Conservation (phyloP, 2,329 filamentous ascomycete genomes). For the Exophiala aquamarina region DNA sequence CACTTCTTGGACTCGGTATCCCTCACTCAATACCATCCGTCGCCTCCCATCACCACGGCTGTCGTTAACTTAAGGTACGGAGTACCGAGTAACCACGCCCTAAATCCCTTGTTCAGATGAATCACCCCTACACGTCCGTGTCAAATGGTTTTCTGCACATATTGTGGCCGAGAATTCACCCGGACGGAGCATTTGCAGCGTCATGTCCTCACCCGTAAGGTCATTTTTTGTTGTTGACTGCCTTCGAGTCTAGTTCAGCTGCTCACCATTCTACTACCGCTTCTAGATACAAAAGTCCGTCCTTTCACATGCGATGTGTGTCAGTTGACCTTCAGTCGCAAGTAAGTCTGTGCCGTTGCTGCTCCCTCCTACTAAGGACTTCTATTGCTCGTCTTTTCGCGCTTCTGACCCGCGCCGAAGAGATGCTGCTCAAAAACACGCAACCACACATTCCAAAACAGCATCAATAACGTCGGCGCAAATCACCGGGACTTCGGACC, state of each 20-base stretch:
- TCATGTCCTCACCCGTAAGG: conserved; percentile 8
- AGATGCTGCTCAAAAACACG: conserved; percentile 1
- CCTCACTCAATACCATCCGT: too few species aligned
- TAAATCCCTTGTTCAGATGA: too few species aligned
- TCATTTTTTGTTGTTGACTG: too few species aligned
- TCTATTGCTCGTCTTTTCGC: neutral
- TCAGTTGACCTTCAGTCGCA: conserved; percentile 6
- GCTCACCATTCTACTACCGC: neutral
- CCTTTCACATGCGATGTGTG: conserved; percentile 5
- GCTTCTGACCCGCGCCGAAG: neutral
- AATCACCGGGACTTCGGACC: neutral
- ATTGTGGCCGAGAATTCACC: conserved; percentile 9
- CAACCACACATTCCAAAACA: neutral
- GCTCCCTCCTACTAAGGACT: neutral
- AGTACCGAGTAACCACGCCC: too few species aligned
- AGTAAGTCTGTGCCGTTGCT: conserved; percentile 1
- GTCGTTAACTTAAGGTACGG: too few species aligned
- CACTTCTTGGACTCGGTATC: too few species aligned
- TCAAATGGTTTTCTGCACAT: conserved; percentile 11
- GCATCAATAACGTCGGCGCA: neutral
- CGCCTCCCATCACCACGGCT: too few species aligned
- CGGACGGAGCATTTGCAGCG: conserved; percentile 7
- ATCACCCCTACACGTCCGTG: too few species aligned
- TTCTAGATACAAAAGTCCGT: conserved; percentile 6
- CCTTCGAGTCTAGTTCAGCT: neutral